Base-by-base conservation (phyloP, 257 asterid genomes). In the Gentiana straminea region DNA sequence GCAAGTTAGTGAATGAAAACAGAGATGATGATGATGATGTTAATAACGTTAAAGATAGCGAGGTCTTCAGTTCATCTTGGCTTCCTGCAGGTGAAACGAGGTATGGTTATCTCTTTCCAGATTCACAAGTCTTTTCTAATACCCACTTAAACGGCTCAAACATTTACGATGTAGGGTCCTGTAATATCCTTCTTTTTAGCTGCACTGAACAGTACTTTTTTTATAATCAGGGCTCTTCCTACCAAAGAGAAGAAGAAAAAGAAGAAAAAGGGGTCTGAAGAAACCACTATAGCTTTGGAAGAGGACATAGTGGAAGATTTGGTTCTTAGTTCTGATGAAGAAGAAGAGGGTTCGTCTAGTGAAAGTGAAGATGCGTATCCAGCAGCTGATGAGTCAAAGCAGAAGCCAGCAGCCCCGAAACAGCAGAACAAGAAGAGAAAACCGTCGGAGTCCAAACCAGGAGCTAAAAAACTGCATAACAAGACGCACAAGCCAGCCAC, bases 261-360 rank as follows among this genome's bases (percentile, higher is more conserved):
- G 59, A 65, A 34, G 24, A 35, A 41, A 10, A 64, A 60, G 55
- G 70, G 66, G 45, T 68, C 68, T 52, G 52, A 52, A 9, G 83
- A 71, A 7, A 77, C 61, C 50, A 63, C 50, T 24, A 24, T 24
- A 35, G 81, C 74, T 38, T 13, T 53, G 6, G 93, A 80, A 48
- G 95, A 86, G 63, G 97, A 91, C 63, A 69, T 91, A 8, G 75
- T 84, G 24, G 89, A 83, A 77, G 96, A 91, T 58, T 79, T 84
- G 52, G 61, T 83, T 53, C 86, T 87, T 54, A 91, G 96, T 72
- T 81, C 89, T 1, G 96, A 90, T 45, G 94, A 86, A 1, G 82
- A 76, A 13, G 94, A 86, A 1, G 82, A 76, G n/a, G 63, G 62
- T 62, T 73, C 68, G 6, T 6, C 59, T 11, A 72, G 66, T 51